phyloP scores from a whole-genome alignment of 495 filamentous ascomycete species.

The Durotheca rogersii region DNA sequence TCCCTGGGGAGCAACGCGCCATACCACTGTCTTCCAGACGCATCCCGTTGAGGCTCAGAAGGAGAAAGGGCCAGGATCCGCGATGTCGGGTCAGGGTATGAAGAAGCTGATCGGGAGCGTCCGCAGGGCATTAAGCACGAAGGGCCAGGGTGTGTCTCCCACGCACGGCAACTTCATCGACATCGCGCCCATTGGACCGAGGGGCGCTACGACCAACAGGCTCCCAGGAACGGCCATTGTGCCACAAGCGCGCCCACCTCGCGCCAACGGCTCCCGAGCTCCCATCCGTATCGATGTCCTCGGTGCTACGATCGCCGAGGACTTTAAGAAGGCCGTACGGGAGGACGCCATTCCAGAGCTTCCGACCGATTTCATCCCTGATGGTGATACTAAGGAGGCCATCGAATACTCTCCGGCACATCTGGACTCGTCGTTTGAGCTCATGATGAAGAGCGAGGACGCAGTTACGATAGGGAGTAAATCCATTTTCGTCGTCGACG shows the following conservation, averaged over 20 bases:
- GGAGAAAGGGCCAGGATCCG: constrained; percentile 45
- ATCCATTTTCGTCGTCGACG: constrained; percentile 87
- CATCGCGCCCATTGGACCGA: constrained; percentile 52
- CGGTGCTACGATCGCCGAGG: constrained; percentile 71
- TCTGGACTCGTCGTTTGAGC: constrained; percentile 39
- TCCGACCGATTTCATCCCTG: constrained; percentile 11
- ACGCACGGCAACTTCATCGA: constrained; percentile 50
- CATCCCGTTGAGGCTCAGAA: constrained; percentile 39
- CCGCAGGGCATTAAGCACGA: constrained; percentile 79
- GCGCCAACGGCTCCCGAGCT: constrained; percentile 42
- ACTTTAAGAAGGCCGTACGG: constrained; percentile 66
- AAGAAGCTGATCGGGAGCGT: constrained; percentile 85
- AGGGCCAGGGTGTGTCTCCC: constrained; percentile 49
- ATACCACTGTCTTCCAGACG: constrained; percentile 53
- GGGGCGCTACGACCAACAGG: constrained; percentile 51
- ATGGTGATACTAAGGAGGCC: constrained; percentile 12
- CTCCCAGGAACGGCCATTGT: constrained; percentile 57
- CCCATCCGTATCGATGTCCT: constrained; percentile 71
- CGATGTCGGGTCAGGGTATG: constrained; percentile 66
- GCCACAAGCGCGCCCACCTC: constrained; percentile 50
- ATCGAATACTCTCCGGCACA: constrained; percentile 45
- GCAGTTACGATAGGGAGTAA: constrained; percentile 75
- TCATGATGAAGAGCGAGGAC: constrained; percentile 44
- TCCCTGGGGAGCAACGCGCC: constrained; percentile 43
- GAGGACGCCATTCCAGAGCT: constrained; percentile 54